These are phyloP conservation scores for Cokeromyces recurvatus DNA, from an alignment of 371 early-diverging fungal species.

Conservation along the genomic window DNA sequence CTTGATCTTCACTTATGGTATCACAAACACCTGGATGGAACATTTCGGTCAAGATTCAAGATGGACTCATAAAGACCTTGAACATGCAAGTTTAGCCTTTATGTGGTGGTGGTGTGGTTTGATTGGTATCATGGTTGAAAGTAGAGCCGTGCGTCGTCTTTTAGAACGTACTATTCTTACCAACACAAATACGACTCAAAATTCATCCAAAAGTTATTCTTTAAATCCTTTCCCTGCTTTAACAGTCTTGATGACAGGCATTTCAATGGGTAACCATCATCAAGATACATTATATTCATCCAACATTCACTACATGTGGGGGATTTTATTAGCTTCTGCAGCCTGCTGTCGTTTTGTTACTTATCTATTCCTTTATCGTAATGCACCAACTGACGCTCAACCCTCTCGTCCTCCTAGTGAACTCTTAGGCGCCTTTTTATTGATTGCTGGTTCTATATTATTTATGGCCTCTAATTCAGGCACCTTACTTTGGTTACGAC, in stretches of 20 bases:
- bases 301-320: conserved; percentile 58
- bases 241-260: conserved; percentile 56
- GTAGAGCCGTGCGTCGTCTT: conserved; percentile 41
- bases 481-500: conserved; percentile 37
- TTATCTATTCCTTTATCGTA: conserved; percentile 29
- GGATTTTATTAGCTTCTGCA: conserved; percentile 46
- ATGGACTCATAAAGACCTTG: conserved; percentile 65
- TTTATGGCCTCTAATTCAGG: conserved; percentile 53
- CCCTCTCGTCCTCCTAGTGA: conserved; percentile 44
- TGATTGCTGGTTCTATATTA: conserved; percentile 42
- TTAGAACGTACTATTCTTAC: conserved; percentile 21
- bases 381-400: conserved; percentile 16
- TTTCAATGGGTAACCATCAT: conserved; percentile 62
- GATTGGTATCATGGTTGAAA: conserved; percentile 49
- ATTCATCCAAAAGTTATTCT: conserved; percentile 4
- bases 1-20: conserved; percentile 56
- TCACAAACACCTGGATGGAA: conserved; percentile 64
- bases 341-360: conserved; percentile 52
- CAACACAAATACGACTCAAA: conserved; percentile 8
- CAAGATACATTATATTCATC: conserved; percentile 55
- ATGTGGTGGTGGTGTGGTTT: conserved; percentile 66
- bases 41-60: conserved; percentile 47
- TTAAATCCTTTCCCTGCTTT: conserved; percentile 56
- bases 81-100: conserved; percentile 61
- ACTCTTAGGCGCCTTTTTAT: conserved; percentile 35